A percentile compares a stretch with the other conserved stretches of the same genome.
Evolutionary conservation across 768 basidiomycete genomes (phyloP).

Genomic region (Cytidiella melzeri): DNA sequence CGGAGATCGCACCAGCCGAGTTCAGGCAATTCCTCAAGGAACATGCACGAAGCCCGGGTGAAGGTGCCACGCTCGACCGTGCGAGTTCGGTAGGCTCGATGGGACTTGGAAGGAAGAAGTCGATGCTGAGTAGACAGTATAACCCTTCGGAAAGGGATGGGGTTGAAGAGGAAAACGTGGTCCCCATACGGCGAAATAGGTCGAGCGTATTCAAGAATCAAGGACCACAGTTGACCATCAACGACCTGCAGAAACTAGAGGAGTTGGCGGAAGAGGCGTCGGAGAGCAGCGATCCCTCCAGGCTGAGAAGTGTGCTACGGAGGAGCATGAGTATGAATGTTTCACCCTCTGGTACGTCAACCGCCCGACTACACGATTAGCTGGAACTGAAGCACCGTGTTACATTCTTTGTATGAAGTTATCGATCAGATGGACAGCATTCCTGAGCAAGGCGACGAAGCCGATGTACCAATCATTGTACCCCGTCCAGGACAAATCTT

Average conservation of each 20-base stretch:
- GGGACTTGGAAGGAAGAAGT: slow-evolving; percentile 74
- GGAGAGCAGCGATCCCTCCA: slow-evolving; percentile 73
- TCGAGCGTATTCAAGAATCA: slow-evolving; percentile 60
- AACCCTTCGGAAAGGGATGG: slow-evolving; percentile 74
- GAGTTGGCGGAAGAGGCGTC: slow-evolving; percentile 88
- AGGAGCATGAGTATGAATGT: slow-evolving; percentile 86
- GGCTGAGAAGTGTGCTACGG: slow-evolving; percentile 70
- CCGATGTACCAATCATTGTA: slow-evolving; percentile 86
- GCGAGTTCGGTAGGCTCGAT: slow-evolving; percentile 39
- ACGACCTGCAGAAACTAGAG: slow-evolving; percentile 91
- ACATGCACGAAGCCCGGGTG: slow-evolving; percentile 61
- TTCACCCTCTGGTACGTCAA: slow-evolving; percentile 70
- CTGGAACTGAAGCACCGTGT: slow-evolving; percentile 12
- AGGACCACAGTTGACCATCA: slow-evolving; percentile 86
- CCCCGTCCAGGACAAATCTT: slow-evolving; percentile 86
- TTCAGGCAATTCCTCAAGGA: slow-evolving; percentile 94
- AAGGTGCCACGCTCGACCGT: slow-evolving; percentile 36
- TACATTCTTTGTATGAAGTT: slow-evolving; percentile 32
- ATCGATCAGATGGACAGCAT: slow-evolving; percentile 65
- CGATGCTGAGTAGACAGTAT: slow-evolving; percentile 94
- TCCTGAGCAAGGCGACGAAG: slow-evolving; percentile 67
- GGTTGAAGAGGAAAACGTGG: slow-evolving; percentile 57
- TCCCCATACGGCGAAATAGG: slow-evolving; percentile 64
- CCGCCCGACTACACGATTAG: neutral
- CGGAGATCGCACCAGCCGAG: slow-evolving; percentile 95